Percentiles rank a stretch among this genome's conserved stretches.
Conservation (phyloP, 2,329 filamentous ascomycete genomes). For the Pseudogymnoascus sp. region DNA sequence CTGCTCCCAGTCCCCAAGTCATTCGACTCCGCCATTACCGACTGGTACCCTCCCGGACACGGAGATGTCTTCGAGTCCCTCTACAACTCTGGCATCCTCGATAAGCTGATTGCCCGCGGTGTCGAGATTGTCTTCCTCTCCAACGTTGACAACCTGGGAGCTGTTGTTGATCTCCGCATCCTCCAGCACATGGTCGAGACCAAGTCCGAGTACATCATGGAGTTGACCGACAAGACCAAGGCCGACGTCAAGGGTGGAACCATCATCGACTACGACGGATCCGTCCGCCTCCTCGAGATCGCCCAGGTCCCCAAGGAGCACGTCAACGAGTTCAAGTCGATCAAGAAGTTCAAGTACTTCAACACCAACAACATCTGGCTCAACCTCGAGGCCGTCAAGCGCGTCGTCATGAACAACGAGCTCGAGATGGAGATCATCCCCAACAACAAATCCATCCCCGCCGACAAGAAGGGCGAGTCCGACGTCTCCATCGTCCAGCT, state of each 20-base stretch:
- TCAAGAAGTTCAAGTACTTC: slow-evolving; percentile 99
- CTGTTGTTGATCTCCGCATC: slow-evolving; percentile 95
- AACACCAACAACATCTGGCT: slow-evolving; percentile 99
- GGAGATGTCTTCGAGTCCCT: slow-evolving; percentile 99
- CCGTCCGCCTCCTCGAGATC: slow-evolving; percentile 93
- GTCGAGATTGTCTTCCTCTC: slow-evolving; percentile 98
- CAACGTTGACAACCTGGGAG: slow-evolving; percentile 97
- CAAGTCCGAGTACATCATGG: slow-evolving; percentile 98
- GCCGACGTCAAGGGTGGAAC: slow-evolving; percentile 99
- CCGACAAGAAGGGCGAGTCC: slow-evolving; percentile 99
- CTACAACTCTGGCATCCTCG: slow-evolving; percentile 97
- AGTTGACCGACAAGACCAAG: slow-evolving; percentile 99
- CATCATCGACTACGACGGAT: slow-evolving; percentile 98
- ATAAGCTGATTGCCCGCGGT: slow-evolving; percentile 89
- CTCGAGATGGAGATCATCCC: slow-evolving; percentile 99
- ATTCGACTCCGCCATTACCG: slow-evolving; percentile 77
- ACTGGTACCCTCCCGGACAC: slow-evolving; percentile 99
- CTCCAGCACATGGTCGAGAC: slow-evolving; percentile 99
- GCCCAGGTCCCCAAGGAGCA: slow-evolving; percentile 99
- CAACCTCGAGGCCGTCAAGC: slow-evolving; percentile 95
- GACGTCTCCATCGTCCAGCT: slow-evolving; percentile 97
- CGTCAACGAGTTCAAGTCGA: slow-evolving; percentile 99
- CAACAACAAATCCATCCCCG: slow-evolving; percentile 97
- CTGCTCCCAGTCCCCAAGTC: slow-evolving; percentile 90
- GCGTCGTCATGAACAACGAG: slow-evolving; percentile 96